Conservation (phyloP, 306 rosid genomes). For the Prunus campanulata region DNA sequence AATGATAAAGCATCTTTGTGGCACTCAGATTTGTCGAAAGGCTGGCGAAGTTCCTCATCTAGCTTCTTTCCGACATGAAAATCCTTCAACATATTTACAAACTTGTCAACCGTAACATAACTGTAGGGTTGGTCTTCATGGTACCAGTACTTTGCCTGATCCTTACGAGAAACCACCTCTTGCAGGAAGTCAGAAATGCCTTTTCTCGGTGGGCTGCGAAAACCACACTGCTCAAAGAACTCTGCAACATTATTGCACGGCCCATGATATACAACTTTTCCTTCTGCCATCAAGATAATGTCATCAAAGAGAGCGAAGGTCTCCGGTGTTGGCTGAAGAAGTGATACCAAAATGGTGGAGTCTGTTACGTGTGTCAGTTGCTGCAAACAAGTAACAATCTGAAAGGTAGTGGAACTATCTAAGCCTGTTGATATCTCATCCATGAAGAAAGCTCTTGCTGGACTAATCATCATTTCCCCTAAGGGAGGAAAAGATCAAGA, state of each 20-base stretch:
- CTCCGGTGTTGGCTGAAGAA: constrained; percentile 73
- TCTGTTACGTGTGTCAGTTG: constrained; percentile 52
- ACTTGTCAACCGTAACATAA: constrained; percentile 37
- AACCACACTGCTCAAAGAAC: constrained; percentile 51
- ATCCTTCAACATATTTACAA: constrained; percentile 38
- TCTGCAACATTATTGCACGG: constrained; percentile 37
- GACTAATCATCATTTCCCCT: constrained; percentile 67
- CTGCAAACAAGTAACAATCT: constrained; percentile 50
- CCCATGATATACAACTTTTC: constrained; percentile 59
- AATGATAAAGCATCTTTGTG: constrained; percentile 37
- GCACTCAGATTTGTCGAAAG: constrained; percentile 36
- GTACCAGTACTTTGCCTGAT: constrained; percentile 58
- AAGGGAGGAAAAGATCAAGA: not conserved
- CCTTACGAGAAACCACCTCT: constrained; percentile 53
- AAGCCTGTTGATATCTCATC: constrained; percentile 74
- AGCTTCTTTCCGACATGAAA: constrained; percentile 38
- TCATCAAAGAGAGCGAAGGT: constrained; percentile 66
- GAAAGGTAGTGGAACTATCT: constrained; percentile 70
- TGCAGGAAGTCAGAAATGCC: constrained; percentile 61
- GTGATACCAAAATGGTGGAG: constrained; percentile 57
- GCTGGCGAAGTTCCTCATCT: constrained; percentile 34
- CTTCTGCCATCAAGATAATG: constrained; percentile 57
- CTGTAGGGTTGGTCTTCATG: constrained; percentile 29
- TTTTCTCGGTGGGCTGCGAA: constrained; percentile 51
- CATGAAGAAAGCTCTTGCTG: constrained; percentile 56